Evolutionary conservation across 768 basidiomycete genomes (phyloP).

Genomic region (Nevesoporus exiguus): DNA sequence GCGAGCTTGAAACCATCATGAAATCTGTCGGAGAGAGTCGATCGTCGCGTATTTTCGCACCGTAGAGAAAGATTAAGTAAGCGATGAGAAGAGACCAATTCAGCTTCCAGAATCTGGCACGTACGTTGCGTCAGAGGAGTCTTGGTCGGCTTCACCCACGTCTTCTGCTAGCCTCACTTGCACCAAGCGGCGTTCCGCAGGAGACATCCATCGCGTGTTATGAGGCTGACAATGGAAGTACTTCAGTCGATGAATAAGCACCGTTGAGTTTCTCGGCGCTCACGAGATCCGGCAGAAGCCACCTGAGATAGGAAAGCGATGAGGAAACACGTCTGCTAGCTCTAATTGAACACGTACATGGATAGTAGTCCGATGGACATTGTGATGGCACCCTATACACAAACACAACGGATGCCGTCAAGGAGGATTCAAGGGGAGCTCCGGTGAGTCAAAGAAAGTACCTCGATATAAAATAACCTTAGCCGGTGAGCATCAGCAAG

Average conservation of each 20-base stretch:
- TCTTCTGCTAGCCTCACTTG: too few species aligned
- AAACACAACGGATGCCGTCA: background rate
- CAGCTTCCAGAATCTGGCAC: too few species aligned
- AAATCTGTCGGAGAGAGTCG: conserved; percentile 32
- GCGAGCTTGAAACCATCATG: conserved; percentile 33
- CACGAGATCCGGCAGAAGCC: too few species aligned
- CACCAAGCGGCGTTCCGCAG: too few species aligned
- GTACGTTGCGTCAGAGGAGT: too few species aligned
- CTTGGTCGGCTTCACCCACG: too few species aligned
- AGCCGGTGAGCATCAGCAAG: background rate
- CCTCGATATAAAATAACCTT: background rate
- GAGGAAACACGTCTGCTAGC: background rate
- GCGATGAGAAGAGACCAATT: too few species aligned
- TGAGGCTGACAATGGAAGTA: too few species aligned
- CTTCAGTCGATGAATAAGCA: background rate
- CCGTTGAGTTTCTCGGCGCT: background rate
- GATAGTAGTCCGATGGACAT: conserved; percentile 30
- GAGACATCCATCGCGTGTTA: too few species aligned
- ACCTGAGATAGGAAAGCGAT: background rate
- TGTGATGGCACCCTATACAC: conserved; percentile 59
- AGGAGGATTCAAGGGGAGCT: too few species aligned
- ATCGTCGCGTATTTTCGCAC: too few species aligned
- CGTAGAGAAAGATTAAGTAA: too few species aligned
- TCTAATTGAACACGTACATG: background rate
- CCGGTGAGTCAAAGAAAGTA: background rate